Base-by-base conservation (phyloP, 805 yeast genomes). In the Pichia gijzeniarum region DNA sequence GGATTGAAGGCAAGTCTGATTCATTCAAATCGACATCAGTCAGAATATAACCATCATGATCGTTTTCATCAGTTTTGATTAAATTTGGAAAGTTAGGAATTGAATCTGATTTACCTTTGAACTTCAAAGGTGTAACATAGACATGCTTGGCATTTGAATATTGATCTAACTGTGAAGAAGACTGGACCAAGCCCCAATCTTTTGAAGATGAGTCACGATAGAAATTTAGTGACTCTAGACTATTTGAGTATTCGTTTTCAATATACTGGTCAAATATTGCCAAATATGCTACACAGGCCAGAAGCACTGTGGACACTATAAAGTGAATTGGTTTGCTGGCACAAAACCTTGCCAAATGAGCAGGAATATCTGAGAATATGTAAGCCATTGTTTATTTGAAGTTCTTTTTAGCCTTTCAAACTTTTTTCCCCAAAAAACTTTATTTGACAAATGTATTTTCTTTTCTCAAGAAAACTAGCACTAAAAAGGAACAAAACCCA, bases 271-370 rank as follows among this genome's bases (percentile, higher is more conserved):
- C 87, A 31, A 84, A 78, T 3, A 82, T 75, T 3, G 90, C 75
- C 48, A 90, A 71, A 61, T 90, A 91, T 8, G 91, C 83, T 43
- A 85, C 67, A 3, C 95, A 82, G 2, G 95, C 93, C 35, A 87
- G 61, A 40, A 89, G 65, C 13, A 91, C 73, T 5, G 88, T 76
- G 46, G 78, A 58, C 39, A 88, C 78, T 43, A 90, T 80, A 44
- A 88, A 76, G 64, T 90, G 98, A 53, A 91, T 86, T 16, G 99
- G 99, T 59, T 81, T 76, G 48, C 77, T 76, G 13, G 95, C 93
- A 43, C 91, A 78, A 19, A 73, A 61, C 47, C 68, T 69, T 22
- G 69, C 64, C 25, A 66, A 45, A 20, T 38, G 39, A 2, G 68
- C 65, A 16, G 65, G 55, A 27, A 53, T 45, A 25, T 49, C 57